Evolutionary conservation across 164 flowering plant genomes (phyloP).

Genomic region (Euptelea pleiosperma): DNA sequence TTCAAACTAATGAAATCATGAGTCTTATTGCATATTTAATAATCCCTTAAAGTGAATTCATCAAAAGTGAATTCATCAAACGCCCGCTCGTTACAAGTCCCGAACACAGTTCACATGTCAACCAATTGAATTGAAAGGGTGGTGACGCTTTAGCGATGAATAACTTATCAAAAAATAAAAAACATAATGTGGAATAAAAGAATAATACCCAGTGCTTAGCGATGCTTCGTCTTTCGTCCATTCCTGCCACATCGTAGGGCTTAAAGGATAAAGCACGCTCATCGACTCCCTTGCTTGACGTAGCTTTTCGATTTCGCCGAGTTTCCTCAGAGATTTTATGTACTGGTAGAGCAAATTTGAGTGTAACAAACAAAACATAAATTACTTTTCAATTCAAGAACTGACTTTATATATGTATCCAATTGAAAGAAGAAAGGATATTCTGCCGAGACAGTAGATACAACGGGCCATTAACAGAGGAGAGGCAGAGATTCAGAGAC

Average conservation of each 20-base stretch:
- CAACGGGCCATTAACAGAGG: too few relatives aligned
- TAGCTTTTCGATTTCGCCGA: conserved; percentile 69
- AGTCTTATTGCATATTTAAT: too few relatives aligned
- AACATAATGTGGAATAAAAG: not conserved
- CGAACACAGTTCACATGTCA: too few relatives aligned
- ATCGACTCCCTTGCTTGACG: conserved; percentile 78
- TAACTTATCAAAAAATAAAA: not conserved
- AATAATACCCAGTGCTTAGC: conserved; percentile 40
- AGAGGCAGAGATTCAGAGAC: not conserved
- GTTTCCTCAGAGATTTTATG: conserved; percentile 59
- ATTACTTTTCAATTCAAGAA: not conserved
- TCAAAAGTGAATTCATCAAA: too few relatives aligned
- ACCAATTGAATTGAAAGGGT: too few relatives aligned
- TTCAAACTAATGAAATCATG: too few relatives aligned
- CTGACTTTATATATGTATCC: too few relatives aligned
- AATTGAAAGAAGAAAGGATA: too few relatives aligned
- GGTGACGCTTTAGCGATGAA: too few relatives aligned
- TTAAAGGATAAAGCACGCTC: conserved; percentile 67
- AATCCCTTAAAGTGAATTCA: too few relatives aligned
- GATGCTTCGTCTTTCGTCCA: conserved; percentile 84
- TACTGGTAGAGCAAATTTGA: conserved; percentile 38
- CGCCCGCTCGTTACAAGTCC: too few relatives aligned
- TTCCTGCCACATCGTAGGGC: conserved; percentile 84
- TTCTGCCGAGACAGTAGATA: too few relatives aligned
- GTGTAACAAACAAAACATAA: not conserved